Evolutionary conservation across 441 rosid genomes (phyloP).

Genomic region (Mallotus repandus): DNA sequence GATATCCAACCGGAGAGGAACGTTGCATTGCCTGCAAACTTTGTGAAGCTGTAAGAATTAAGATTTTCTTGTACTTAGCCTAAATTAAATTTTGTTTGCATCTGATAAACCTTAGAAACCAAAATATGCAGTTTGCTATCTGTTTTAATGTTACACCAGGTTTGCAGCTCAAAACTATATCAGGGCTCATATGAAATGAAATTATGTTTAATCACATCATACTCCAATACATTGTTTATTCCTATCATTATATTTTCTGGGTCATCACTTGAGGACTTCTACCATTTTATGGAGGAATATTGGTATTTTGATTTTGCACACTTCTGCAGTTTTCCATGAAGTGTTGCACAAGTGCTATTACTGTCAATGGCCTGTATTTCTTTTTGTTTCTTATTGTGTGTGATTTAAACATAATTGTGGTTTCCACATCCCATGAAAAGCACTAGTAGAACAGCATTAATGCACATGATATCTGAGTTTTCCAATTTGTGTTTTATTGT

Average conservation of each 20-base stretch:
- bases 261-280: not conserved
- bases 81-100: too few species aligned
- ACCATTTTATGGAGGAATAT: not conserved
- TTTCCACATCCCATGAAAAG: too few species aligned
- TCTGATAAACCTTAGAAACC: slow-evolving; percentile 4
- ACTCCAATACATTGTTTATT: not conserved
- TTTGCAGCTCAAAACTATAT: not conserved
- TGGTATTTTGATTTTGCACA: not conserved
- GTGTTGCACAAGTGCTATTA: not conserved
- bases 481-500: not conserved
- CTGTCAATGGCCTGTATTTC: too few species aligned
- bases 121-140: slow-evolving; percentile 2
- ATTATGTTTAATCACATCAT: not conserved
- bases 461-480: not conserved
- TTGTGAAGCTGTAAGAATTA: slow-evolving; percentile 89
- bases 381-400: too few species aligned
- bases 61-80: slow-evolving; percentile 1
- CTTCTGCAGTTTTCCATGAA: too few species aligned
- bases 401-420: too few species aligned
- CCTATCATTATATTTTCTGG: not conserved
- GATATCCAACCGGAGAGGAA: slow-evolving; percentile 95
- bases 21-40: slow-evolving; percentile 99
- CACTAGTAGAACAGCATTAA: not conserved
- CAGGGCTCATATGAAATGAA: not conserved
- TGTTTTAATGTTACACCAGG: not conserved